These are phyloP conservation scores for Pleurotus tuoliensis DNA, from an alignment of 768 basidiomycete species.

Conservation along the genomic window DNA sequence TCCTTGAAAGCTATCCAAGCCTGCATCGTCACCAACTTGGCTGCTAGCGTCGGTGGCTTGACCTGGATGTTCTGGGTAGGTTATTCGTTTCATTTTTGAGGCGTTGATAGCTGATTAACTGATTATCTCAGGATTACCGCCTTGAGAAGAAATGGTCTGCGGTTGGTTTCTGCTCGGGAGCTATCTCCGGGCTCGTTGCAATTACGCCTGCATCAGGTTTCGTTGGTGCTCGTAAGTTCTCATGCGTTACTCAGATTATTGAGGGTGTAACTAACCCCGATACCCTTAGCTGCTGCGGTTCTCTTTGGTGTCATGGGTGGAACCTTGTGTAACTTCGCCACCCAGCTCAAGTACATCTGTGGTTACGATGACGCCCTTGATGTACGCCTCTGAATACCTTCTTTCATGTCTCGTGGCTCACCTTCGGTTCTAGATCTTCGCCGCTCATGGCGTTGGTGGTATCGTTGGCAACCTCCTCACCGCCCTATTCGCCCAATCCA, in stretches of 20 bases:
- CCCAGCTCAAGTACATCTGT: conserved; percentile 83
- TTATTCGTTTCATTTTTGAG: not conserved
- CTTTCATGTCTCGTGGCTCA: not conserved
- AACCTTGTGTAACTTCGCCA: conserved; percentile 90
- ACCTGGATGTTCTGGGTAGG: conserved; percentile 90
- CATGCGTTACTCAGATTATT: too few species aligned
- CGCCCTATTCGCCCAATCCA: conserved; percentile 80
- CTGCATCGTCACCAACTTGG: conserved; percentile 91
- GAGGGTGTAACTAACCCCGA: not conserved
- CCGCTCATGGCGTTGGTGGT: conserved; percentile 77
- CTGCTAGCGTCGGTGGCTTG: conserved; percentile 82
- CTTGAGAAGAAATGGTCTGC: conserved; percentile 91
- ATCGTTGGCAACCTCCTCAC: conserved; percentile 82
- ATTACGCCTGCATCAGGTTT: conserved; percentile 85
- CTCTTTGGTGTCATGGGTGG: conserved; percentile 84
- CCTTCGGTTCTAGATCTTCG: conserved; percentile 65
- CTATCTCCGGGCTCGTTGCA: conserved; percentile 85
- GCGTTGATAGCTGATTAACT: not conserved
- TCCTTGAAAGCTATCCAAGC: conserved; percentile 86
- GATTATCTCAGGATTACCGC: conserved; percentile 65
- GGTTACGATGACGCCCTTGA: conserved; percentile 80
- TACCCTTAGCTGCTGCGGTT: conserved; percentile 63
- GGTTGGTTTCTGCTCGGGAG: conserved; percentile 95
- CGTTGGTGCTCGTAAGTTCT: conserved; percentile 66
- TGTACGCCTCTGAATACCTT: conserved; percentile 35